Percentiles rank a stretch among this genome's conserved stretches.
These are phyloP conservation scores for Diaporthe citriasiana DNA, from an alignment of 2,329 filamentous ascomycete genomes.

Conservation along the genomic window DNA sequence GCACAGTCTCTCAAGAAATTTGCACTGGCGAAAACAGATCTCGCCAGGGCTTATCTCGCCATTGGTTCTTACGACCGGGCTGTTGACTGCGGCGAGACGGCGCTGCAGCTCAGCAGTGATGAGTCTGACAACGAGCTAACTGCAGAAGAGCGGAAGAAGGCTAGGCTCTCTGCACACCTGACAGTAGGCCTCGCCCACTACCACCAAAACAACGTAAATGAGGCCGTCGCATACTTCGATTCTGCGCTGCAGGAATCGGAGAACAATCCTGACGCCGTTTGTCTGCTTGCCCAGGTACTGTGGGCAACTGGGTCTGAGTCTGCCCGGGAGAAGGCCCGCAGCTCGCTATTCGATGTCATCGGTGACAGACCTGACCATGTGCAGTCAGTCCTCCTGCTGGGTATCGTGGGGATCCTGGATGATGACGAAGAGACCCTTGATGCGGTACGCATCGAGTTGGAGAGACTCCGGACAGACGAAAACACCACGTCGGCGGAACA, in stretches of 20 bases:
- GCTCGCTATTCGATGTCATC: slow-evolving; percentile 84
- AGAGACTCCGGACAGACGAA: slow-evolving; percentile 77
- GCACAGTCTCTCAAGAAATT: slow-evolving; percentile 79
- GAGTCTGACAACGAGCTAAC: slow-evolving; percentile 77
- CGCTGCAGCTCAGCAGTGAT: slow-evolving; percentile 83
- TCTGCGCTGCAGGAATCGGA: slow-evolving; percentile 82
- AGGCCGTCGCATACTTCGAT: slow-evolving; percentile 84
- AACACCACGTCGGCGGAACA: slow-evolving; percentile 75
- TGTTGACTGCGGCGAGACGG: slow-evolving; percentile 83
- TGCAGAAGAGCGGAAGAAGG: slow-evolving; percentile 74
- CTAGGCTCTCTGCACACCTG: slow-evolving; percentile 86
- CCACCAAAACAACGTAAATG: slow-evolving; percentile 74
- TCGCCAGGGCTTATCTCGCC: slow-evolving; percentile 87
- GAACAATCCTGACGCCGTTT: slow-evolving; percentile 85
- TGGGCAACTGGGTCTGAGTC: slow-evolving; percentile 88
- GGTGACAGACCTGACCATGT: slow-evolving; percentile 82
- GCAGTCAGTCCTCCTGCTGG: slow-evolving; percentile 83
- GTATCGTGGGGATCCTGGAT: slow-evolving; percentile 86
- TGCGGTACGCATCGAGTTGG: slow-evolving; percentile 84
- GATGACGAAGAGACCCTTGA: slow-evolving; percentile 83
- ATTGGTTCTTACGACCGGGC: slow-evolving; percentile 75
- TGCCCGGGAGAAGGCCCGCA: slow-evolving; percentile 81
- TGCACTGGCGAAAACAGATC: slow-evolving; percentile 86
- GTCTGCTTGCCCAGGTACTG: slow-evolving; percentile 88
- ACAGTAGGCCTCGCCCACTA: slow-evolving; percentile 89